Base-by-base conservation (phyloP, 2,329 filamentous ascomycete genomes). In the Phialophora chinensis region DNA sequence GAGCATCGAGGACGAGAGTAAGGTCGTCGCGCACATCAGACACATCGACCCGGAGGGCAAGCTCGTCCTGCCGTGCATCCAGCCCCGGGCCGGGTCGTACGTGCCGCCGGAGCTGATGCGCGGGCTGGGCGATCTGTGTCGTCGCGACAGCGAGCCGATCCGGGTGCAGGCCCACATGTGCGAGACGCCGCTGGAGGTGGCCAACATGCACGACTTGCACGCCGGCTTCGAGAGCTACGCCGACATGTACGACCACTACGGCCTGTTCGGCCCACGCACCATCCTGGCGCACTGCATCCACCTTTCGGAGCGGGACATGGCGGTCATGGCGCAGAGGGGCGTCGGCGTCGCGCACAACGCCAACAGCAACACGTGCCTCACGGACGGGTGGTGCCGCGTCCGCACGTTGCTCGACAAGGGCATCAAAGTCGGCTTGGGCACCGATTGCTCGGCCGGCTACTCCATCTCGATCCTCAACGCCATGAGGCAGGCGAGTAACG, bases 91-190 rank as follows among this genome's bases (percentile, higher is more conserved):
- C 68, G 85, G 86, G 65, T 85, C 87, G 61, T 83, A 83, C 12
- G 89, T 87, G 74, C 81, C 81, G 0, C 74, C 79, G 1, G 79
- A 82, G 3, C 76, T 88, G 1, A 79, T 89, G 7, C 62, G 71
- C 0, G 85, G 85, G 0, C 77, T 90, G 1, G 87, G 87, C 0
- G 71, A 77, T 2, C 80, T 89, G 44, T 83, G 84, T 3, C 72
- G 71, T 3, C 72, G 71, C 5, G 68, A 76, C 8, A 78, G 84
- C 4, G 71, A 76, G 0, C 74, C 79, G 2, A 73, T 88, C 33
- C 77, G 83, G 0, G 84, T 89, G 52, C 87, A 89, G 75, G 88
- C 86, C n/a, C 87, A 88, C 73, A 88, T 88, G 77, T 85, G 87
- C 76, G 86, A 89, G 72, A 85, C 86, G 0, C 78, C 82, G 73